Conservation (phyloP, 176 grass and related monocot genomes). For the Eragrostis curvula region DNA sequence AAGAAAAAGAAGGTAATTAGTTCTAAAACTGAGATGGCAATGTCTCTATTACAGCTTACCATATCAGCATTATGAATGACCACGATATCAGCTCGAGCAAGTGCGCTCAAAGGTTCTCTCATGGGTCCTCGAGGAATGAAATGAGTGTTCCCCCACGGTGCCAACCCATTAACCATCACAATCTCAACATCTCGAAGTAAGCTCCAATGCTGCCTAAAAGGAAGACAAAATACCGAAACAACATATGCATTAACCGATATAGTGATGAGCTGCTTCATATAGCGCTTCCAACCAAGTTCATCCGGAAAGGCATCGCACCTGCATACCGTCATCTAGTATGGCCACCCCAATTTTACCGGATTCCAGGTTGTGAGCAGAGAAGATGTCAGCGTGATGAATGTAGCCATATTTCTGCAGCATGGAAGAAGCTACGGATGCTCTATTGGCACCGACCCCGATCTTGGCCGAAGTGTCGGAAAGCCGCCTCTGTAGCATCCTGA, state of each 20-base stretch:
- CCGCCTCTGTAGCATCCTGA: slow-evolving; percentile 74
- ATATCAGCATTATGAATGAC: slow-evolving; percentile 83
- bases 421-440: slow-evolving; percentile 58
- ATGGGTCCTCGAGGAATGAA: slow-evolving; percentile 81
- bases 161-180: slow-evolving; percentile 85
- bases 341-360: slow-evolving; percentile 58
- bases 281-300: not conserved
- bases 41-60: slow-evolving; percentile 50
- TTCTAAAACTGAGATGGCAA: not conserved
- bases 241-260: not conserved
- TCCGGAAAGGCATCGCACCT: slow-evolving; percentile 48
- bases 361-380: slow-evolving; percentile 6
- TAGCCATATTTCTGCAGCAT: slow-evolving; percentile 67
- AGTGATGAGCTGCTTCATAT: not conserved
- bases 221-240: not conserved
- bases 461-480: slow-evolving; percentile 57
- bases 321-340: slow-evolving; percentile 95
- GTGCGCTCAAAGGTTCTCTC: slow-evolving; percentile 71
- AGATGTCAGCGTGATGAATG: slow-evolving; percentile 22
- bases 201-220: slow-evolving; percentile 82
- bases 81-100: slow-evolving; percentile 74
- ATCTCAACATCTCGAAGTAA: slow-evolving; percentile 78
- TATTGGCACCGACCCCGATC: slow-evolving; percentile 71
- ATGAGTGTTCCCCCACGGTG: slow-evolving; percentile 74
- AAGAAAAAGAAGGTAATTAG: not conserved